Conservation (phyloP, 2,329 filamentous ascomycete genomes). For the Pyrenophora seminiperda region DNA sequence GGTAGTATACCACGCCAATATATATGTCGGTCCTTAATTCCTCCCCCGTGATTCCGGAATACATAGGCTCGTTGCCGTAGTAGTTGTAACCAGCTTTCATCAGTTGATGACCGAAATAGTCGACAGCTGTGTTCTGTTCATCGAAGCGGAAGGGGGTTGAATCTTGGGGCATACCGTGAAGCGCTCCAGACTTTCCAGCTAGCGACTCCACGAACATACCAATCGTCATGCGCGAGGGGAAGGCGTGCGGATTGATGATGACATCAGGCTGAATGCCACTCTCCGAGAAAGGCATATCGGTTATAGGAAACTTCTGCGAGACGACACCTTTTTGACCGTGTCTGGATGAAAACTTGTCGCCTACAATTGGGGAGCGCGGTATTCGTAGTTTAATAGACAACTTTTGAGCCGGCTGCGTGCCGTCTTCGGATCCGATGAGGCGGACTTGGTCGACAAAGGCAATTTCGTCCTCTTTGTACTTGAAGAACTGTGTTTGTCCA, state of each 20-base stretch:
- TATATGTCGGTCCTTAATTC: slow-evolving; percentile 74
- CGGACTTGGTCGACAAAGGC: slow-evolving; percentile 93
- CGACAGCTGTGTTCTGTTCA: slow-evolving; percentile 86
- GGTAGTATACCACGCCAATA: slow-evolving; percentile 96
- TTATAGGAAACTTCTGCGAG: slow-evolving; percentile 91
- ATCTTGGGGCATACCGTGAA: slow-evolving; percentile 96
- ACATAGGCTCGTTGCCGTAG: slow-evolving; percentile 98
- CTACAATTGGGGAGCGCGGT: slow-evolving; percentile 87
- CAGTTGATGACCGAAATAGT: slow-evolving; percentile 96
- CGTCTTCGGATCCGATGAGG: slow-evolving; percentile 82
- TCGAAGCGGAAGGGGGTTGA: slow-evolving; percentile 94
- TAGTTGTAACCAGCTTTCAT: slow-evolving; percentile 97
- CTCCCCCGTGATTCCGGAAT: slow-evolving; percentile 89
- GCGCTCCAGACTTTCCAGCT: slow-evolving; percentile 89
- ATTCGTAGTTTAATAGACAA: slow-evolving; percentile 93
- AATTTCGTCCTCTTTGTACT: slow-evolving; percentile 90
- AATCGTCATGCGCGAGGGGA: slow-evolving; percentile 99
- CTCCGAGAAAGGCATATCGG: slow-evolving; percentile 97
- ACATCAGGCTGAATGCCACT: slow-evolving; percentile 95
- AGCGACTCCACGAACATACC: slow-evolving; percentile 99
- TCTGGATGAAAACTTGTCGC: slow-evolving; percentile 98
- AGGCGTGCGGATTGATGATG: slow-evolving; percentile 99
- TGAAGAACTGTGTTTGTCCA: slow-evolving; percentile 82
- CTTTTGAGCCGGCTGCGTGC: slow-evolving; percentile 81
- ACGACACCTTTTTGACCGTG: slow-evolving; percentile 98